Base-by-base conservation (phyloP, 2,329 filamentous ascomycete genomes). In the Madurella mycetomatis region DNA sequence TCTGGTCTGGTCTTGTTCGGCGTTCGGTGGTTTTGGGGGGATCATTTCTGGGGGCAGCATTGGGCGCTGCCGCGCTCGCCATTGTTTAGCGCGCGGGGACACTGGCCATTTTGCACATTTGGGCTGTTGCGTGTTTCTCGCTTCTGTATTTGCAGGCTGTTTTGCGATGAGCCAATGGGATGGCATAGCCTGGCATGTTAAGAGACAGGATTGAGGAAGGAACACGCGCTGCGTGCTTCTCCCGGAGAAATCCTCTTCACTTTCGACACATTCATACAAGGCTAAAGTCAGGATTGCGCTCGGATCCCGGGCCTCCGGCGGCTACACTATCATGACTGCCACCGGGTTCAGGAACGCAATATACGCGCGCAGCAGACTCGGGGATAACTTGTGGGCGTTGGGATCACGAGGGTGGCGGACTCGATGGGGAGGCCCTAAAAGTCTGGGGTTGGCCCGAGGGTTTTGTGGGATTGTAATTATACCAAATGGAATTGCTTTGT, bases 401-500 rank as follows among this genome's bases (percentile, higher is more conserved):
- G 51, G 48, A 42, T 49, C 41, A 34, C 41, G 41, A 34, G 47
- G 49, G 39, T 31, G 45, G 39, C 39, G 40, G 44, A 18, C 31
- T 47, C 48, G 32, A 18, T 37, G 13, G 9, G 34, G 44, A 15
- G 45, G 34, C 41, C 31, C 34, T 19, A 30, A 45, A 47, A 41
- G 18, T 41, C 17, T 32, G 39, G 49, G 43, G 30, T 42, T 11
- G n/a, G 34, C 49, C 34, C 30, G 37, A 17, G 16, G 47, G 45
- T 5, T 32, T 40, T 54, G 41, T 51, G 51, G 43, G 37, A 53
- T 42, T 61, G 59, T 62, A 62, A 62, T 62, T 62, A 61, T 61
- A 62, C 57, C 59, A 60, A 56, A 49, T 54, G 50, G 48, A 48
- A 31, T 48, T 55, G 46, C 54, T 53, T 34, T 37, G 40, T 32